Evolutionary conservation across 805 yeast genomes (phyloP), one percentile per base, ranked within the genome.

Genomic region (Citeromyces nyonsensis): DNA sequence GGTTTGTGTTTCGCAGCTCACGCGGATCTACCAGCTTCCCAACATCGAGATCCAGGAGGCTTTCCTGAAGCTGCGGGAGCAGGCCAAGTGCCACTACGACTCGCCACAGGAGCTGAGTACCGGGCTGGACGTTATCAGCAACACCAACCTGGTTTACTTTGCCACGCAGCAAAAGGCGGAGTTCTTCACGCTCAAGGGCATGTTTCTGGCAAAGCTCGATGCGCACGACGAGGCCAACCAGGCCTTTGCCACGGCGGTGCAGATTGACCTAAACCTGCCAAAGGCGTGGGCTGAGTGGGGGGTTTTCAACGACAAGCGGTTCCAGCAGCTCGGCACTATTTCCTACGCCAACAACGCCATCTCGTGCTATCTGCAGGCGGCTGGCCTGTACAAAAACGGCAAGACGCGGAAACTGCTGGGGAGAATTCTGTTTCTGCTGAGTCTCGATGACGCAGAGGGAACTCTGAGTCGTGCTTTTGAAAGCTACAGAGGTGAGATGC

Each of bases 221-320:
- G 88, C 83, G 29, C 74, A 75, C 40, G 97, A 88, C 37, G 96
- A 88, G 45, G 97, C 99, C 10, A 86, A 91, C 49, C 94, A 91
- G 50, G 95, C 95, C 0, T 91, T 91, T 59, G 95, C 97, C 2
- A 83, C 96, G 2, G 95, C 98, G 1, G 96, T 91, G 12, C 97
- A 91, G 52, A 75, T 91, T 36, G 98, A 93, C 47, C 66, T 88
- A 43, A 84, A 86, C 45, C 56, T 91, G 30, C 95, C 97, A 2
- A 88, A 91, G 51, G 97, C 98, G 0, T 91, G 99, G 99, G 97
- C 96, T 3, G 96, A 93, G 51, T 91, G 99, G 99, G 99, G 98
- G 38, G 73, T 76, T 49, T 91, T 84, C 58, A 86, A 86, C 49
- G 98, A 91, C 44, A 70, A 76, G 20, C 63, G 95, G 28, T 75